phyloP scores from a whole-genome alignment of 116 monocot species.

The Zostera marina region DNA sequence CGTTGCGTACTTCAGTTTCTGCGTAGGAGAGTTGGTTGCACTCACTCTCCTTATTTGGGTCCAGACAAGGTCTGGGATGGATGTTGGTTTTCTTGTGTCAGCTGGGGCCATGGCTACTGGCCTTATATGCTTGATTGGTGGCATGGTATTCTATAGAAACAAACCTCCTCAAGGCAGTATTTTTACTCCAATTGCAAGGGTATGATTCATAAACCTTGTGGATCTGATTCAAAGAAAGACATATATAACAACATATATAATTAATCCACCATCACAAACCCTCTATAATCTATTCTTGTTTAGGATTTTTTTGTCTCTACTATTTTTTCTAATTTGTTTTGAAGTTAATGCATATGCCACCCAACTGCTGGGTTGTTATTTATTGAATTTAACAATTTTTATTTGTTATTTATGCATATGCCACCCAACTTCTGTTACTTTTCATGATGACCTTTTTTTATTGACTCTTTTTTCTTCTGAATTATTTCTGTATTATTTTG shows the following conservation, averaged over 20 bases:
- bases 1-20: conserved; percentile 93
- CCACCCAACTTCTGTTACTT: too few relatives aligned
- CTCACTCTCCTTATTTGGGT: conserved; percentile 89
- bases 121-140: conserved; percentile 44
- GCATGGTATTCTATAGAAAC: conserved; percentile 61
- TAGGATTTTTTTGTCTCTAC: not conserved
- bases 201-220: conserved; percentile 8
- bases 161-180: conserved; percentile 94
- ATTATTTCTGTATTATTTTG: not conserved
- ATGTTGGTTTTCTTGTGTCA: conserved; percentile 71
- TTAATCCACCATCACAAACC: too few relatives aligned
- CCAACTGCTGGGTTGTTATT: not conserved
- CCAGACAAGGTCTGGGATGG: conserved; percentile 84
- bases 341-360: not conserved
- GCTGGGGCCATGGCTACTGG: conserved; percentile 70
- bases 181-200: conserved; percentile 73
- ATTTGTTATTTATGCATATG: too few relatives aligned
- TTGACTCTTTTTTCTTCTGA: not conserved
- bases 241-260: not conserved
- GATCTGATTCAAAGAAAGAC: not conserved
- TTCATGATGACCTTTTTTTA: conserved; percentile 5
- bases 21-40: conserved; percentile 76
- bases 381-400: not conserved
- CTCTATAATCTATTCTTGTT: not conserved
- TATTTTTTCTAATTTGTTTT: not conserved